Conservation (phyloP, 164 flowering plant genomes). For the Hamamelis virginiana region DNA sequence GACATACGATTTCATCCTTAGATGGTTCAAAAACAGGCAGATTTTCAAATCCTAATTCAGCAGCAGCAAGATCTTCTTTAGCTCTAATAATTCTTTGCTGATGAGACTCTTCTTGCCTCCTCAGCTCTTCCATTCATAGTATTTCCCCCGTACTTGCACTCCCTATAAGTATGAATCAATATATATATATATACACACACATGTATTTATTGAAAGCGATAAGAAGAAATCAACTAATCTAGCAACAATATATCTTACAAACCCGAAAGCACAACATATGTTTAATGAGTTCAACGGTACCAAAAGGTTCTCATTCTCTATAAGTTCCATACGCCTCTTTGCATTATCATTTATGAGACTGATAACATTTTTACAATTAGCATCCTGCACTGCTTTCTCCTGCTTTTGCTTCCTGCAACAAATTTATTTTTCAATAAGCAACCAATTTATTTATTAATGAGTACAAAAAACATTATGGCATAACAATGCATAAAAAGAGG, state of each 20-base stretch:
- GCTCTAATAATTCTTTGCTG: slow-evolving; percentile 67
- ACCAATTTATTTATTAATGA: no score
- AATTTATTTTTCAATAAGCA: no score
- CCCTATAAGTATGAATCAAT: no score
- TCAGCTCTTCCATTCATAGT: slow-evolving; percentile 70
- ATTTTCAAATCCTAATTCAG: slow-evolving; percentile 64
- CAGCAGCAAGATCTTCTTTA: slow-evolving; percentile 69
- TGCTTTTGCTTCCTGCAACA: no score
- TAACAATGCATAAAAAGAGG: neutral
- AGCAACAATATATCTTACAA: neutral
- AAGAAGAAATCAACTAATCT: slow-evolving; percentile 1
- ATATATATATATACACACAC: neutral
- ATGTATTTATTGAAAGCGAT: neutral
- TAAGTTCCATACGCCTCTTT: slow-evolving; percentile 40
- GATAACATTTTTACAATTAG: slow-evolving; percentile 44
- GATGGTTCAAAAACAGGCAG: slow-evolving; percentile 68
- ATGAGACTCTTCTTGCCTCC: slow-evolving; percentile 72
- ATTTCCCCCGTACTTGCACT: slow-evolving; percentile 60
- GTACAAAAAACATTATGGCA: neutral
- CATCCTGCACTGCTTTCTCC: slow-evolving; percentile 47
- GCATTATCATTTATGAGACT: slow-evolving; percentile 41
- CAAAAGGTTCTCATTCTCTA: slow-evolving; percentile 48
- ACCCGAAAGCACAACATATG: neutral
- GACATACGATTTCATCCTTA: slow-evolving; percentile 58
- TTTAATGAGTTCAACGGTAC: slow-evolving; percentile 33